Evolutionary conservation across 768 basidiomycete genomes (phyloP), one percentile per base, ranked within the genome.

Genomic region (Kwoniella newhampshirensis): DNA sequence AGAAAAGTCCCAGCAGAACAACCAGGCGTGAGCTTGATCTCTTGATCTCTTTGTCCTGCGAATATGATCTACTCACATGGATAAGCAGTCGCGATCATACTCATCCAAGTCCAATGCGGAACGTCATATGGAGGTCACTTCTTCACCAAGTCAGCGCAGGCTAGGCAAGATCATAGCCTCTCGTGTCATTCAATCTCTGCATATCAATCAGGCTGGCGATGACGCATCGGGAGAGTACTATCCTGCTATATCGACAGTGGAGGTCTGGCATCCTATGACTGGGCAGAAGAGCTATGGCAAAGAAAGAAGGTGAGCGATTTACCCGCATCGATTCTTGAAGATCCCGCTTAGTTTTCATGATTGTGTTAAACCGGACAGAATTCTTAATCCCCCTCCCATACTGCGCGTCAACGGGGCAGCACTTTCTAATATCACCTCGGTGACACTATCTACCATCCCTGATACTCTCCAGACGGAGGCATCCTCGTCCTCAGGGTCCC

Each of bases 211-310:
- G 23, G 5, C 25, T n/a, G 4, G 20, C 39, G 15, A 42, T 11
- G 4, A 21, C 17, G 2, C 25, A 23, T 23, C 26, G 36, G 25
- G 25, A 2, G 20, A 23, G 3, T 18, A 2, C 21, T 7, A 43
- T 17, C 15, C 40, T 15, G 15, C 37, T 1, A 20, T 43, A 15
- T 53, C 60, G 1, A 57, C 21, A 6, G 57, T 75, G 18, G 64
- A 70, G 25, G 55, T 75, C 65, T 81, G 92, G 51, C 91, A 94
- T 70, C 90, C 91, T 23, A 89, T 89, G 28, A 90, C 92, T 48
- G 92, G 90, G 1, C 92, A 96, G 79, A 96, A 96, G 79, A 92
- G 90, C 11, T 96, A 96, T 73, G 90, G 90, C 49, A 90, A 87
- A 75, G 92, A 96, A 79, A 92, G 93, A 76, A 87, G 92, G 55